Evolutionary conservation across 2,329 filamentous ascomycete genomes (phyloP).

Genomic region (Penicillium sp.): DNA sequence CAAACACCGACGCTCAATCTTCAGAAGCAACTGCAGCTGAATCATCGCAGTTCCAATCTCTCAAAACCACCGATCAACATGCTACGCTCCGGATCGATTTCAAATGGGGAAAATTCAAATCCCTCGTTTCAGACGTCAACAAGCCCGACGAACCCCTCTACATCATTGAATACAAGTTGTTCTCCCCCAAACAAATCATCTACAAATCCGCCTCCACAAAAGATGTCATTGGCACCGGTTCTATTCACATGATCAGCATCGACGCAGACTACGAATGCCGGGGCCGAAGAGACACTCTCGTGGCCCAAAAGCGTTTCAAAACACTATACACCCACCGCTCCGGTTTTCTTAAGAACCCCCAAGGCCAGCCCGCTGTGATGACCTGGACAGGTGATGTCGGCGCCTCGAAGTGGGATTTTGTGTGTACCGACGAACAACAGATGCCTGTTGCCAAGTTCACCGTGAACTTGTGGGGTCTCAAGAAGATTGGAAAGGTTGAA

Average conservation of each 20-base stretch:
- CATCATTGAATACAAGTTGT: constrained; percentile 17
- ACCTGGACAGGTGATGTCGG: constrained; percentile 28
- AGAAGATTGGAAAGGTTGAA: constrained; percentile 28
- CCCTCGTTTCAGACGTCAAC: constrained; percentile 18
- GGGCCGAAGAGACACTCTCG: constrained; percentile 21
- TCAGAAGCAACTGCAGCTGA: neutral
- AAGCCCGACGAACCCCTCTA: constrained; percentile 20
- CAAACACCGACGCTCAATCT: neutral
- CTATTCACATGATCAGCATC: constrained; percentile 25
- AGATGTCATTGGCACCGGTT: constrained; percentile 21
- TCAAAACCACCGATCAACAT: neutral
- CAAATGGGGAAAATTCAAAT: constrained; percentile 27
- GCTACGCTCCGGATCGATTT: constrained; percentile 24
- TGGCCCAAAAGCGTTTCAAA: constrained; percentile 27
- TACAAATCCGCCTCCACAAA: constrained; percentile 12
- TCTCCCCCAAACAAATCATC: constrained; percentile 17
- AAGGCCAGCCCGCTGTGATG: constrained; percentile 22
- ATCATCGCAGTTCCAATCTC: neutral
- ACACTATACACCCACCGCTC: constrained; percentile 32
- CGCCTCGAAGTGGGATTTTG: constrained; percentile 33
- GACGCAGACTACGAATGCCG: constrained; percentile 28
- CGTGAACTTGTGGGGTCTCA: constrained; percentile 24
- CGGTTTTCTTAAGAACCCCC: constrained; percentile 16
- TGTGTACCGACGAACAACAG: constrained; percentile 30
- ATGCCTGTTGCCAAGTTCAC: constrained; percentile 29